phyloP scores from a whole-genome alignment of 768 basidiomycete genomes.

The Polyporus arcularius region DNA sequence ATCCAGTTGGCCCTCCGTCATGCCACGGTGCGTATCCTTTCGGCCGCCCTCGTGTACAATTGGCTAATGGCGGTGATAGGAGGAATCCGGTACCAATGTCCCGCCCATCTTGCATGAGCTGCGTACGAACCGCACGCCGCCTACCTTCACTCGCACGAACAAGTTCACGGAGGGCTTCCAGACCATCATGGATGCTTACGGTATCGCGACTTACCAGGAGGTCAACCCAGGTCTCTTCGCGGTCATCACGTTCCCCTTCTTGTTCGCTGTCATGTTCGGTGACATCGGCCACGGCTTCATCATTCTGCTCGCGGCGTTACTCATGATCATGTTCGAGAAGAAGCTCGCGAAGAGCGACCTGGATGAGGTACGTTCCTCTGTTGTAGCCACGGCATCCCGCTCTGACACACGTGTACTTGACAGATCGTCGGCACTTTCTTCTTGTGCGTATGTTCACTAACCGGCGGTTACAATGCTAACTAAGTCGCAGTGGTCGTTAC shows the following conservation, averaged over 20 bases:
- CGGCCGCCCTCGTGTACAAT: background rate
- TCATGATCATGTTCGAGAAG: conserved; percentile 88
- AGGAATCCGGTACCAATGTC: conserved; percentile 90
- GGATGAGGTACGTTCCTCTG: conserved; percentile 58
- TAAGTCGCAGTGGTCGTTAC: conserved; percentile 78
- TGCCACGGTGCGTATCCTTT: conserved; percentile 60
- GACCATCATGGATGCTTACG: conserved; percentile 97
- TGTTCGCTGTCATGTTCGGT: conserved; percentile 99
- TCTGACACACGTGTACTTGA: background rate
- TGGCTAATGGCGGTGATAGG: conserved; percentile 37
- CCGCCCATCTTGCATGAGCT: conserved; percentile 93
- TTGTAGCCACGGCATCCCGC: background rate
- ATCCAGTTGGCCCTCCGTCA: conserved; percentile 88
- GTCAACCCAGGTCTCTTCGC: conserved; percentile 96
- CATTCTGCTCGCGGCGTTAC: conserved; percentile 71
- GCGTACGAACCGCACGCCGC: conserved; percentile 86
- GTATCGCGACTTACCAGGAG: conserved; percentile 92
- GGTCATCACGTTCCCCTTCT: conserved; percentile 91
- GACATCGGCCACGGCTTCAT: conserved; percentile 96
- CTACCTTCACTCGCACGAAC: conserved; percentile 93
- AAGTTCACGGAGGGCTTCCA: conserved; percentile 98
- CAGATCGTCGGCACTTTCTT: conserved; percentile 89
- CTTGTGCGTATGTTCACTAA: conserved; percentile 60
- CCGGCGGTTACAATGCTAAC: conserved; percentile 11
- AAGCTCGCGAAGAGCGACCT: conserved; percentile 72